Base-by-base conservation (phyloP, 768 basidiomycete genomes). In the Trichaptum fuscoviolaceum region DNA sequence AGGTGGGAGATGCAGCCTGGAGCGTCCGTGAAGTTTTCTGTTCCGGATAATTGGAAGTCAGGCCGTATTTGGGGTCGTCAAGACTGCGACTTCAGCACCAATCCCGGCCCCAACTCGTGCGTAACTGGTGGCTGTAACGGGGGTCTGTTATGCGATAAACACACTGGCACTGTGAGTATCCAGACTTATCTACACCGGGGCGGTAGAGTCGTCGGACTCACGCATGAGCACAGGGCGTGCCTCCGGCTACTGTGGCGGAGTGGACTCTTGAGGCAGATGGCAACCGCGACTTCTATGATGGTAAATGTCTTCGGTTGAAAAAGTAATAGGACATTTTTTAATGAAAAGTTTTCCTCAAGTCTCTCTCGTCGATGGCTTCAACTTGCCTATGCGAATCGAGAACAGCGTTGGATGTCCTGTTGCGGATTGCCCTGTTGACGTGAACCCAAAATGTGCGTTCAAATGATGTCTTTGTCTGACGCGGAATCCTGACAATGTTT, bases 81-180 rank as follows among this genome's bases (percentile, higher is more conserved):
- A 23, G 75, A 88, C 71, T 91, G 90, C 69, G 77, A 89, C 74
- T 91, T 91, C 71, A 77, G 75, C 64, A 76, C 68, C 57, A 81
- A 82, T 70, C 80, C 80, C n/a, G 85, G 83, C 25, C 77, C 77
- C 4, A 86, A 81, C 69, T 85, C 86, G 17, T 91, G 89, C 69
- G 69, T 85, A 23, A 80, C 81, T 65, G 90, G 89, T 57, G 87
- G 87, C 62, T 91, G 89, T 72, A 87, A 86, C 66, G 89, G 90
- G 18, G 90, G 89, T 42, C 76, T 91, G 9, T 70, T 78, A 12
- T 90, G 90, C 68, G 84, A 83, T 70, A 68, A 78, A 12, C 71
- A 72, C 52, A 82, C 81, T 35, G 87, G 84, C 59, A 86, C 86
- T 27, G 82, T 82, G 69, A 63, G 72, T 10, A 17, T 36, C 52